Evolutionary conservation across 2,329 filamentous ascomycete genomes (phyloP).

Genomic region (Scedosporium boydii): DNA sequence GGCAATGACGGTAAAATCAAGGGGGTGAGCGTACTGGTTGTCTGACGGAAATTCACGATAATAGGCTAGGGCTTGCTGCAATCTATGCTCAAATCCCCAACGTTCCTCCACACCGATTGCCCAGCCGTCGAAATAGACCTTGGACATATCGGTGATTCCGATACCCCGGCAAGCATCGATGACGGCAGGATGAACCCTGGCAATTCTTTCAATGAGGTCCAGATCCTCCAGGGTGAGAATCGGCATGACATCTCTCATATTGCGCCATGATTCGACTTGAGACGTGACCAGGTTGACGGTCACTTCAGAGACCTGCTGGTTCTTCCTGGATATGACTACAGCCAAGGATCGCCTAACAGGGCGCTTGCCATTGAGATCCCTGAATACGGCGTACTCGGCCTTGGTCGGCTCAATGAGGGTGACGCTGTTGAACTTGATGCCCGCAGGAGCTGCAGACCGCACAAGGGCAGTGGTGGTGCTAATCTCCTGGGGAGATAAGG

Average conservation of each 20-base stretch:
- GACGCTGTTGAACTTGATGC: slow-evolving; percentile 48
- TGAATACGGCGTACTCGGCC: too few species aligned
- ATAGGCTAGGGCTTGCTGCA: slow-evolving; percentile 94
- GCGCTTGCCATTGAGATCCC: slow-evolving; percentile 20
- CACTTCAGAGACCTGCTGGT: slow-evolving; percentile 35
- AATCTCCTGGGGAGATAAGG: slow-evolving; percentile 34
- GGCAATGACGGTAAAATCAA: slow-evolving; percentile 91
- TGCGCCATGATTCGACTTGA: slow-evolving; percentile 33
- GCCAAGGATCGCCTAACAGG: slow-evolving; percentile 40
- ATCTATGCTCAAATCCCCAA: slow-evolving; percentile 65
- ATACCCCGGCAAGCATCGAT: slow-evolving; percentile 83
- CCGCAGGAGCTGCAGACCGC: slow-evolving; percentile 21
- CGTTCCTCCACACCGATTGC: slow-evolving; percentile 91
- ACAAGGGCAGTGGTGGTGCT: too few species aligned
- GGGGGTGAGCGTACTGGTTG: slow-evolving; percentile 80
- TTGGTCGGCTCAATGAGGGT: too few species aligned
- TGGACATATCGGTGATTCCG: slow-evolving; percentile 86
- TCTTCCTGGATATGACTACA: slow-evolving; percentile 34
- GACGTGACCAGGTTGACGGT: slow-evolving; percentile 36
- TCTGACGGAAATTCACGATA: slow-evolving; percentile 79
- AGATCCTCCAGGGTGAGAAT: slow-evolving; percentile 77
- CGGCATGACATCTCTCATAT: slow-evolving; percentile 34
- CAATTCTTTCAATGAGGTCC: slow-evolving; percentile 65
- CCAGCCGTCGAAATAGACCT: slow-evolving; percentile 94
- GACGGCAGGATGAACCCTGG: slow-evolving; percentile 70